A percentile compares a stretch with the other conserved stretches of the same genome.
Conservation (phyloP, 768 basidiomycete genomes). For the Exidia glandulosa region DNA sequence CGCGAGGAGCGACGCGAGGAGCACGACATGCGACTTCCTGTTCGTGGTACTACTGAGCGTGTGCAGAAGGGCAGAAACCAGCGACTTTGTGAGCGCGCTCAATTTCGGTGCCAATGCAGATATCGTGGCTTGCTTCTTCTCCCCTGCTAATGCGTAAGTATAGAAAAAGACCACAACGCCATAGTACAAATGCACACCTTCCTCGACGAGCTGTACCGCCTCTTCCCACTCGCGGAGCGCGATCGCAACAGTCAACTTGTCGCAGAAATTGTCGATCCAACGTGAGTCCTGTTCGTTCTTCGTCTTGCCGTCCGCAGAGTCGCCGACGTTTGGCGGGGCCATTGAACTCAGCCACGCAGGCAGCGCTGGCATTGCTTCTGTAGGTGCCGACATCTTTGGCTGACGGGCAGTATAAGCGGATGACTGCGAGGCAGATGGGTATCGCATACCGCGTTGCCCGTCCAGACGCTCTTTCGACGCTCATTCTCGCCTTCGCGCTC, state of each 20-base stretch:
- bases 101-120: constrained; percentile 51
- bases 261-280: constrained; percentile 87
- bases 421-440: not conserved
- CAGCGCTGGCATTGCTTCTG: not conserved
- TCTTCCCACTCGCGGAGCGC: constrained; percentile 81
- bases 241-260: constrained; percentile 84
- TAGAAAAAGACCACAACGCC: not conserved
- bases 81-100: constrained; percentile 48
- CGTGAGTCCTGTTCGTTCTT: constrained; percentile 70
- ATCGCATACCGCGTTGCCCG: not conserved
- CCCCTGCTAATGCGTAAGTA: constrained; percentile 28
- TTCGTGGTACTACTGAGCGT: constrained; percentile 67
- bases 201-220: constrained; percentile 74
- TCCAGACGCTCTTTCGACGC: constrained; percentile 51
- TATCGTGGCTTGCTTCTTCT: constrained; percentile 45
- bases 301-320: constrained; percentile 39
- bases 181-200: constrained; percentile 37
- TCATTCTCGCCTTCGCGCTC: constrained; percentile 92
- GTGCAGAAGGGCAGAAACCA: constrained; percentile 59
- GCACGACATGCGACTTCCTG: constrained; percentile 63
- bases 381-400: not conserved
- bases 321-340: not conserved
- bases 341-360: constrained; percentile 49
- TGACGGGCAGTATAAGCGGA: too few species aligned
- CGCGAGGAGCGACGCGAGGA: constrained; percentile 59